Evolutionary conservation across 2,329 filamentous ascomycete genomes (phyloP).

Genomic region (Sporothrix sp.): DNA sequence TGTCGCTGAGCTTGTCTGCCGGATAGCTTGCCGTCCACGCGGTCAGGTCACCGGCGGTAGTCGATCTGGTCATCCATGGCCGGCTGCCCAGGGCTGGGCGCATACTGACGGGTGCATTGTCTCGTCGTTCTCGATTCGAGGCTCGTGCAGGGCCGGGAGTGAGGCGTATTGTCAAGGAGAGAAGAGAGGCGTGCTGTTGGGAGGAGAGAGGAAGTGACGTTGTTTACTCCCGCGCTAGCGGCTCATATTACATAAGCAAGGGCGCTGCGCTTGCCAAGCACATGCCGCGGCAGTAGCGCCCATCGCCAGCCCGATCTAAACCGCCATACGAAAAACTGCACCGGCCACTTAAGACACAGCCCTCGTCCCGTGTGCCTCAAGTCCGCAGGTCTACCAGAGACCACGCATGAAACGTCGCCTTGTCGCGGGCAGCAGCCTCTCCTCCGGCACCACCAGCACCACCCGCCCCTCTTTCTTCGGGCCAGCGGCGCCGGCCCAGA

Average conservation of each 20-base stretch:
- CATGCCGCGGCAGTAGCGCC: conserved; percentile 12
- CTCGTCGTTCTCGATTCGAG: too few relatives aligned
- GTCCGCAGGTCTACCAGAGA: not conserved
- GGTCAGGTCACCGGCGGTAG: not conserved
- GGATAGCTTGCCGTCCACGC: conserved; percentile 7
- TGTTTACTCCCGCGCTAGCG: too few relatives aligned
- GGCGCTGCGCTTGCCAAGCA: too few relatives aligned
- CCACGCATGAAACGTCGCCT: not conserved
- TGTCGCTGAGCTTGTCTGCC: not conserved
- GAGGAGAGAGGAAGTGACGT: too few relatives aligned
- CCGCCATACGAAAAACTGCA: conserved; percentile 11
- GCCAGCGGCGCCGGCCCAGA: conserved; percentile 11
- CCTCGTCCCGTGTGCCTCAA: not conserved
- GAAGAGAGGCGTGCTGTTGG: too few relatives aligned
- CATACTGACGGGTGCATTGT: too few relatives aligned
- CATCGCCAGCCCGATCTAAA: conserved; percentile 15
- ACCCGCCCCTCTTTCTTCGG: not conserved
- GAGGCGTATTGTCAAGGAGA: too few relatives aligned
- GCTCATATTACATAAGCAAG: too few relatives aligned
- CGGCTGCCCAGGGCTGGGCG: too few relatives aligned
- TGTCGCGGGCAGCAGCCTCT: not conserved
- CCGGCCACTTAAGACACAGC: not conserved
- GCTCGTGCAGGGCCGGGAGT: too few relatives aligned
- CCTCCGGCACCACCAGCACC: not conserved
- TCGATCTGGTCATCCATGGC: not conserved